Base-by-base conservation (phyloP, 805 yeast genomes). In the Teunomyces funiuensis region DNA sequence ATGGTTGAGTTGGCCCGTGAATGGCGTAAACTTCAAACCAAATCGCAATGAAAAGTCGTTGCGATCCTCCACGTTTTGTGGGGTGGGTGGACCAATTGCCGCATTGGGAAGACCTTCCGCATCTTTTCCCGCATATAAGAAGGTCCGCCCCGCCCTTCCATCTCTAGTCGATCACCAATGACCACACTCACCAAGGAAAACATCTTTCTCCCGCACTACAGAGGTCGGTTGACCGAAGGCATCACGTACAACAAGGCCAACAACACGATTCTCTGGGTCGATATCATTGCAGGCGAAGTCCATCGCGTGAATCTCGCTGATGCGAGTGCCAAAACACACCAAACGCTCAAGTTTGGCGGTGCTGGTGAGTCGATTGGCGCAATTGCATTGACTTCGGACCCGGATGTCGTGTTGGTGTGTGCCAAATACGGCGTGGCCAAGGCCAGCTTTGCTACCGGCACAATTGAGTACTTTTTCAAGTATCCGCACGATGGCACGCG, bases 1-100 rank as follows among this genome's bases (percentile, higher is more conserved):
- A 83, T 88, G 76, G 81, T 78, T 9, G 89, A 84, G 38, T 63
- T 86, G 47, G 80, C 85, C 0, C 71, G 71, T 44, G 71, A 79
- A 43, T 84, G 88, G 88, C 54, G 52, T 19, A 37, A 40, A 27
- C 29, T 46, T 11, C 46, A 46, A 25, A 13, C 34, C 6, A 31
- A 17, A 17, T n/a, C 23, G 13, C 11, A 20, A n/a, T 31, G 13
- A 14, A 26, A 26, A n/a, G n/a, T n/a, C n/a, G n/a, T n/a, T n/a
- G n/a, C n/a, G n/a, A n/a, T n/a, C n/a, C n/a, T n/a, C n/a, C n/a
- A n/a, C n/a, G n/a, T n/a, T n/a, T n/a, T n/a, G n/a, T n/a, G n/a
- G n/a, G n/a, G n/a, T n/a, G n/a, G n/a, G n/a, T n/a, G n/a, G n/a
- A n/a, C 27, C 27, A 25, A 25, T 15, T 28, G 33, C 17, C 9